A percentile compares a stretch with the other conserved stretches of the same genome.
These are phyloP conservation scores for Bifiguratus adelaidae DNA, from an alignment of 192 early-diverging fungal genomes.

Conservation along the genomic window DNA sequence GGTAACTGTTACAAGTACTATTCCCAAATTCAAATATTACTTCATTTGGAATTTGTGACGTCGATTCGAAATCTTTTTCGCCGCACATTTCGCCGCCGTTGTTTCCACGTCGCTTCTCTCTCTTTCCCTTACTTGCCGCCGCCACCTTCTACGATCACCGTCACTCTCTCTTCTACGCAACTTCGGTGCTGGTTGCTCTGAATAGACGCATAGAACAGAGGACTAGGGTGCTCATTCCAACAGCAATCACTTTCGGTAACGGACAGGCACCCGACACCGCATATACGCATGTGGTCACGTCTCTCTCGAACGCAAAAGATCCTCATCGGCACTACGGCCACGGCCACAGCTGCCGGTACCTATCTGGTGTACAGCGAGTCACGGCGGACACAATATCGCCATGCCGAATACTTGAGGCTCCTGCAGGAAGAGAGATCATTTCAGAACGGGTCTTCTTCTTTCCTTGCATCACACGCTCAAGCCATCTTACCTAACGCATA, in stretches of 20 bases:
- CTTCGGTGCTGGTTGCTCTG: background rate
- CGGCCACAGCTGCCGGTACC: conserved; percentile 5
- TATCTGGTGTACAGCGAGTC: conserved; percentile 4
- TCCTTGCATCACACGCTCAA: conserved; percentile 1
- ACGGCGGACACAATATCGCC: conserved; percentile 1
- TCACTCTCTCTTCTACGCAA: no score
- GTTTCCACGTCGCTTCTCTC: no score
- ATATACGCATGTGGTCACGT: conserved; percentile 18
- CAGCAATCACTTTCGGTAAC: background rate
- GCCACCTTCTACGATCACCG: no score
- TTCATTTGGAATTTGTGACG: no score
- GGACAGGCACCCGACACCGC: background rate
- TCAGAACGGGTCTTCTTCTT: background rate
- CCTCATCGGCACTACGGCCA: conserved; percentile 3
- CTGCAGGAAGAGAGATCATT: background rate
- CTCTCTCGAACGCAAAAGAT: conserved; percentile 16
- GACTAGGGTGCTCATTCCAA: background rate
- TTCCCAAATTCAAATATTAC: no score
- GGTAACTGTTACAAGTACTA: no score
- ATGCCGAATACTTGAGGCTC: conserved; percentile 4
- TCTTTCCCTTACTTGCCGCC: no score
- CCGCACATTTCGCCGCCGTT: no score
- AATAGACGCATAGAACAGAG: background rate
- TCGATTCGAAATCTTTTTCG: no score
- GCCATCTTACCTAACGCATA: background rate